Evolutionary conservation across 2,329 filamentous ascomycete species (phyloP).

Genomic region (Penicillium polonicum): DNA sequence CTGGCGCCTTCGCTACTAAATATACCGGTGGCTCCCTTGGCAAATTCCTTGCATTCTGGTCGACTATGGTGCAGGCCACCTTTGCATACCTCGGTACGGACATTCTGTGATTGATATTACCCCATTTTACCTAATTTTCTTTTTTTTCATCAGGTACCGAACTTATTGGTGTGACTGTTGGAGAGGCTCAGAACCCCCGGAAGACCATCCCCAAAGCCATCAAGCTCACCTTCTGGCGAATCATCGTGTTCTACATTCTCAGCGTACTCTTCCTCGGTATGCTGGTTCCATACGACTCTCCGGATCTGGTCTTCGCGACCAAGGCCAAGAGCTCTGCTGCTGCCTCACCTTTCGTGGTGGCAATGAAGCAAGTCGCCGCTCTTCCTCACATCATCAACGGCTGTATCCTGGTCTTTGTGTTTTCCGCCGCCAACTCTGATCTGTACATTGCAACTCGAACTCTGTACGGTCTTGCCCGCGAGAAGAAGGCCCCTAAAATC

Average conservation of each 20-base stretch:
- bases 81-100: conserved; percentile 64
- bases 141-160: conserved; percentile 63
- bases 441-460: conserved; percentile 72
- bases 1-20: conserved; percentile 38
- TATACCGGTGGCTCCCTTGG: conserved; percentile 10
- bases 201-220: conserved; percentile 68
- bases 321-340: conserved; percentile 45
- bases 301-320: conserved; percentile 43
- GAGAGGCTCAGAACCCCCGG: conserved; percentile 67
- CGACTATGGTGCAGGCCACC: conserved; percentile 41
- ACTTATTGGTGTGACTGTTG: conserved; percentile 60
- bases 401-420: conserved; percentile 70
- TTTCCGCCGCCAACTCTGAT: conserved; percentile 73
- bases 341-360: conserved; percentile 71
- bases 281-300: conserved; percentile 64
- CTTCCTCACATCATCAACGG: conserved; percentile 68
- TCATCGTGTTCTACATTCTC: conserved; percentile 70
- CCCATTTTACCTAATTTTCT: conserved; percentile 40
- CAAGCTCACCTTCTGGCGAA: conserved; percentile 71
- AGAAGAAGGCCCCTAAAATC: conserved; percentile 67
- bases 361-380: conserved; percentile 57
- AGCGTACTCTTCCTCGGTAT: conserved; percentile 69
- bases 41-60: conserved; percentile 5
- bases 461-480: conserved; percentile 68
- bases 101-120: conserved; percentile 48